Percentiles rank a stretch among this genome's conserved stretches.
These are phyloP conservation scores for Micractinium sp. DNA, from an alignment of 139 green algal genomes.

Conservation along the genomic window DNA sequence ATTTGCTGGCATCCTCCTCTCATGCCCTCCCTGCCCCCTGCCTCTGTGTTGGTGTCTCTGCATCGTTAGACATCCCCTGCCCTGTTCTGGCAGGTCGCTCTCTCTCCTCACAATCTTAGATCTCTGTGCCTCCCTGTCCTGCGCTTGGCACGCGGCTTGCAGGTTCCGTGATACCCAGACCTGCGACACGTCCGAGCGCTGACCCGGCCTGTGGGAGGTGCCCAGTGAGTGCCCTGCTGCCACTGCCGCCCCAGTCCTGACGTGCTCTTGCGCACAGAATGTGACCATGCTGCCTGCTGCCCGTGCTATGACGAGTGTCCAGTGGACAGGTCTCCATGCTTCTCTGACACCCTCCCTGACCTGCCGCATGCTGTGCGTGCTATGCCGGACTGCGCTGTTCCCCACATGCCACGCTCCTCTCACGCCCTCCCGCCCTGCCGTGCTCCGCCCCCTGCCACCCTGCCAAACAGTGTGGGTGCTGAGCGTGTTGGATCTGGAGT, in stretches of 20 bases:
- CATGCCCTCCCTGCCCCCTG: no score
- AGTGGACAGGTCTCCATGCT: no score
- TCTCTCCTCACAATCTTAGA: no score
- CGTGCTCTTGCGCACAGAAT: no score
- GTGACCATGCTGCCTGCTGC: neutral
- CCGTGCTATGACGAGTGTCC: no score
- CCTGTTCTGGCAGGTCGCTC: no score
- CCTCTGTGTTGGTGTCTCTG: no score
- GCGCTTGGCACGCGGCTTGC: no score
- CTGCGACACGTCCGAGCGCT: conserved; percentile 17
- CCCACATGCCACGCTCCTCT: neutral
- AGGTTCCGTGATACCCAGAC: conserved; percentile 8
- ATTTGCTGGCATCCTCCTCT: no score
- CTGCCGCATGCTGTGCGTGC: neutral
- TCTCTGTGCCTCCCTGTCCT: no score
- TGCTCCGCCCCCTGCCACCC: neutral
- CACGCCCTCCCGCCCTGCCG: neutral
- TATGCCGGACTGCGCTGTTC: neutral
- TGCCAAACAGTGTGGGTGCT: conserved; percentile 23
- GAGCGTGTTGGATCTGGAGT: conserved; percentile 7
- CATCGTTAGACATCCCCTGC: no score
- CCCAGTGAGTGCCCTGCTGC: conserved; percentile 9
- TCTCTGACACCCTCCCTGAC: no score
- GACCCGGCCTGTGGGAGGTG: conserved; percentile 33
- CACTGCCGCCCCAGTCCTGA: neutral